These are phyloP conservation scores for Athelia psychrophila DNA, from an alignment of 1,284 basidiomycete genomes.

Conservation along the genomic window DNA sequence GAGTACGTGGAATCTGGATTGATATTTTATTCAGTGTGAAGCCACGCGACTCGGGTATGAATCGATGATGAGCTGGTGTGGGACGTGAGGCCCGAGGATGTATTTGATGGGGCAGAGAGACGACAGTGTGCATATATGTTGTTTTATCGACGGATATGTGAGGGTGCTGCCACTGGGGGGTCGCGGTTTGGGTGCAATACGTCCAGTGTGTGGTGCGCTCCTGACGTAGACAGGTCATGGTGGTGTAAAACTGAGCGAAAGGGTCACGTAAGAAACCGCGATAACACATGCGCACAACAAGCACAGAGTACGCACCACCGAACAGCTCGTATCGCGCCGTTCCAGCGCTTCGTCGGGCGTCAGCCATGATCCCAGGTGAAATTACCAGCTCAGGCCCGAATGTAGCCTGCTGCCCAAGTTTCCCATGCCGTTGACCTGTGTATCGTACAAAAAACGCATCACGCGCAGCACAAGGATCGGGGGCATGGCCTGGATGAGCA, in stretches of 20 bases:
- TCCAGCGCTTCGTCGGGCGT: slow-evolving; percentile 44
- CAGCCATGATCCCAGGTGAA: slow-evolving; percentile 66
- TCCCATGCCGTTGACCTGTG: slow-evolving; percentile 75
- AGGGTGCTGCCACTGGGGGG: too few relatives aligned
- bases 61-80: too few relatives aligned
- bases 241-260: slow-evolving; percentile 80
- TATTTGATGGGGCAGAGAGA: slow-evolving; percentile 85
- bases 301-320: slow-evolving; percentile 69
- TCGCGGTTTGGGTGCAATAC: slow-evolving; percentile 80
- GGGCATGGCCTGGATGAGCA: slow-evolving; percentile 85
- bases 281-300: not conserved
- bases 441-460: slow-evolving; percentile 92
- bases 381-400: slow-evolving; percentile 83
- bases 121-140: too few relatives aligned
- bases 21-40: too few relatives aligned
- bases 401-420: slow-evolving; percentile 80
- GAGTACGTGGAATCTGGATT: too few relatives aligned
- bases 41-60: too few relatives aligned
- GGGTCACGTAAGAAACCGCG: not conserved
- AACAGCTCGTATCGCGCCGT: slow-evolving; percentile 80
- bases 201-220: slow-evolving; percentile 95
- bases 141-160: too few relatives aligned
- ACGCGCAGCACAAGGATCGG: slow-evolving; percentile 88
- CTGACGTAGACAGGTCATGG: slow-evolving; percentile 87
- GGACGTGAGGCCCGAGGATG: too few relatives aligned